Evolutionary conservation across 495 filamentous ascomycete genomes (phyloP), one percentile per base, ranked within the genome.

Genomic region (Aspergillus mulundensis): DNA sequence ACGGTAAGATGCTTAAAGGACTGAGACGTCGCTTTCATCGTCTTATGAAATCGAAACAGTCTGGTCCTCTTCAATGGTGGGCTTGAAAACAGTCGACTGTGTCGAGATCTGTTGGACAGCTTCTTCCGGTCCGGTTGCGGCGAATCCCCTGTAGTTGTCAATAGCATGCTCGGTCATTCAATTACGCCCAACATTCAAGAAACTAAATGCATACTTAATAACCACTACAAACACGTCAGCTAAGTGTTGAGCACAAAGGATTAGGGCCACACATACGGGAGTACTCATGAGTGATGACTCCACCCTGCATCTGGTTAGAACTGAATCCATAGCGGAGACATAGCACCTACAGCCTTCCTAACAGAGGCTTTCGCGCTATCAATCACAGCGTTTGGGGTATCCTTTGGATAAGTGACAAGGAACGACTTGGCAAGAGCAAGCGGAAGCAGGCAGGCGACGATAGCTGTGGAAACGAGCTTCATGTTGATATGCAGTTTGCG

Each of bases 1-100:
- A 15, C 14, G 24, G 1, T 32, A 5, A 23, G 3, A 11, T 30
- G 12, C 12, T 36, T 36, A 3, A 36, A 39, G 42, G 23, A 7
- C 20, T 6, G 12, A 28, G 21, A 47, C 20, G 44, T 34, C 25
- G 20, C 12, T 32, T 38, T 19, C 46, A 32, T 57, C 47, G 32
- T 4, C 38, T 50, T 43, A 57, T 59, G 73, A 62, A 1, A 65
- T 63, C 11, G 67, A 64, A 42, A 90, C 84, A 23, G 85, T 66
- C 61, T 85, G 71, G 62, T 95, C 90, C 58, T 91, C 87, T 65
- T 96, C 91, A 47, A 96, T 84, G 10, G 79, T 67, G 1, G 87
- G 84, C 40, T 82, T 74, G 67, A 87, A 87, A 50, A 84, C 66
- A 25, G 77, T 67, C 21, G 87, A 85, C 72, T 81, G 75, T 0